Evolutionary conservation across 2,329 filamentous ascomycete genomes (phyloP).

Genomic region (Clonostachys sp.): DNA sequence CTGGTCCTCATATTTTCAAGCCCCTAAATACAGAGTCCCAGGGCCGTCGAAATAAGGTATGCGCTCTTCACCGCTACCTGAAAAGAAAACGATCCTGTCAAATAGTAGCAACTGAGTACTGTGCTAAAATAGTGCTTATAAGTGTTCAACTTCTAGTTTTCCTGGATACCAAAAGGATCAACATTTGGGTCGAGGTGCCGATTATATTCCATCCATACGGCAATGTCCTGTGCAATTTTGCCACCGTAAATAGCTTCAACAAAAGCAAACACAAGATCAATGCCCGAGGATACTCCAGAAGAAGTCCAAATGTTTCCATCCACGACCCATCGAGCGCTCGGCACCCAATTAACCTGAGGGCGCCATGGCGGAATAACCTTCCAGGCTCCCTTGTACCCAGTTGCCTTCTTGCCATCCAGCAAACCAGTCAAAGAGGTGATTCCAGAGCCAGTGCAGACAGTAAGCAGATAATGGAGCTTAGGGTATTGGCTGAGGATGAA

Average conservation of each 20-base stretch:
- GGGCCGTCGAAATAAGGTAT: no score
- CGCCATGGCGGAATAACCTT: constrained; percentile 31
- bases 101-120: no score
- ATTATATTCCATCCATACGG: constrained; percentile 50
- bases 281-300: constrained; percentile 47
- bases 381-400: constrained; percentile 55
- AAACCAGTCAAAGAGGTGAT: constrained; percentile 50
- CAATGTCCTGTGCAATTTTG: constrained; percentile 36
- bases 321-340: constrained; percentile 52
- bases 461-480: constrained; percentile 45
- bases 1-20: no score
- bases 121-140: no score
- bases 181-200: constrained; percentile 40
- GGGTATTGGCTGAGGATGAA: constrained; percentile 37
- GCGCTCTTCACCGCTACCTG: no score
- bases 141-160: no score
- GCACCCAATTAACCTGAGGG: constrained; percentile 45
- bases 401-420: constrained; percentile 52
- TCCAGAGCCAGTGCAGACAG: constrained; percentile 56
- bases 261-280: constrained; percentile 28
- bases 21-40: no score
- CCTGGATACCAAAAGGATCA: constrained; percentile 47
- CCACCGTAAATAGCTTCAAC: constrained; percentile 34
- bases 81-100: no score
- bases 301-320: constrained; percentile 60